phyloP scores from a whole-genome alignment of 1,139 yeast genomes.

The Zygotorulaspora mrakii region DNA sequence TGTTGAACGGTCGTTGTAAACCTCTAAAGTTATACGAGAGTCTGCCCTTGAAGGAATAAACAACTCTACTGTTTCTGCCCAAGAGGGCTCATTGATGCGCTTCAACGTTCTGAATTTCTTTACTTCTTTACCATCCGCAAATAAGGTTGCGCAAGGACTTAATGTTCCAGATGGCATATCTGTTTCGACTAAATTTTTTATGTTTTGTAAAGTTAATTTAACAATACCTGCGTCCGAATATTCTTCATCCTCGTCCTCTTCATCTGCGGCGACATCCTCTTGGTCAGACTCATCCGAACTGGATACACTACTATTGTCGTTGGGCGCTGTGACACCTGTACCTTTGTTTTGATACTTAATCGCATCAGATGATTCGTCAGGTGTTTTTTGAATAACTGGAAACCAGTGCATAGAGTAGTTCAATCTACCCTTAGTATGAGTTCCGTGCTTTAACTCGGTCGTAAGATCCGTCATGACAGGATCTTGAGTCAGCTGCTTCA shows the following conservation, averaged over 20 bases:
- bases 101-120: conserved; percentile 58
- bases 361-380: conserved; percentile 7
- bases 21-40: conserved; percentile 50
- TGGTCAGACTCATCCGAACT: conserved; percentile 15
- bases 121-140: conserved; percentile 51
- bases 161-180: conserved; percentile 64
- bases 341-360: conserved; percentile 7
- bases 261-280: conserved; percentile 23
- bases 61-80: conserved; percentile 61
- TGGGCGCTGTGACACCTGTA: conserved; percentile 10
- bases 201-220: conserved; percentile 68
- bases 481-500: conserved; percentile 57
- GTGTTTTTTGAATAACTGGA: conserved; percentile 39
- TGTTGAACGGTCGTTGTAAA: conserved; percentile 52
- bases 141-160: conserved; percentile 68
- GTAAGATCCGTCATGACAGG: conserved; percentile 35
- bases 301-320: conserved; percentile 11
- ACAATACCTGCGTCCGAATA: conserved; percentile 68
- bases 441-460: conserved; percentile 44
- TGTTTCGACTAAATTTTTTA: conserved; percentile 63
- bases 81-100: conserved; percentile 66
- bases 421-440: conserved; percentile 56
- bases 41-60: conserved; percentile 57
- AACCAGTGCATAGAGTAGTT: conserved; percentile 62
- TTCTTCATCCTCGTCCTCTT: conserved; percentile 34